Base-by-base conservation (phyloP, 1,284 basidiomycete genomes). In the Cryptococcus neoformans region DNA sequence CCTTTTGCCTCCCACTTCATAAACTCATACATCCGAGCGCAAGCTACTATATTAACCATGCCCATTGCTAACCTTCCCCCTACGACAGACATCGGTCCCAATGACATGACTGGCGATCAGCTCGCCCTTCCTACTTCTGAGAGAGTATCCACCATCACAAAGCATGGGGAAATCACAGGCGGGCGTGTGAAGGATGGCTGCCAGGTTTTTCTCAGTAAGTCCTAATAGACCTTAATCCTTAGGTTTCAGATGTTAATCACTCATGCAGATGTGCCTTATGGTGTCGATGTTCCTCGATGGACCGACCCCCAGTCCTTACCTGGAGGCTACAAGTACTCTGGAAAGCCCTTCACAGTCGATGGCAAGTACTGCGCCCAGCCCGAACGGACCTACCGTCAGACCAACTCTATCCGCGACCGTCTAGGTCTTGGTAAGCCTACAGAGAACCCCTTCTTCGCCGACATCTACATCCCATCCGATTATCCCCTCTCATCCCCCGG, bases 401-500 rank as follows among this genome's bases (percentile, higher is more conserved):
- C 59, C 53, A 84, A 47, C 51, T 57, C 64, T 4, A 54, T 66
- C 9, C 62, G 65, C 14, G 63, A 71, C 41, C 44, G 67, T 3
- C 60, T 72, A 6, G 87, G 87, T 4, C 74, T 83, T 1, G 87
- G 87, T 34, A 58, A 82, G 59, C 85, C 88, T 2, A 84, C 84
- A 1, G 88, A 90, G 68, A 84, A 87, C 68, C 84, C 85, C 83
- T 89, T 87, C 44, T 88, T 87, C 66, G 75, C 87, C 49, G 88
- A 90, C 71, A 84, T 90, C 53, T 83, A 84, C 47, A 70, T 79
- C 0, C 88, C 87, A 0, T 84, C 86, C 0, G 78, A 81, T 41
- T 55, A 54, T 17, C 42, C 42, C 17, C 40, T 56, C 12, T 14
- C 75, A 74, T n/a, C 83, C 83, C 83, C 83, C 85, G 1, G 38